phyloP scores from a whole-genome alignment of 495 filamentous ascomycete genomes.

The Trichoderma reesei region DNA sequence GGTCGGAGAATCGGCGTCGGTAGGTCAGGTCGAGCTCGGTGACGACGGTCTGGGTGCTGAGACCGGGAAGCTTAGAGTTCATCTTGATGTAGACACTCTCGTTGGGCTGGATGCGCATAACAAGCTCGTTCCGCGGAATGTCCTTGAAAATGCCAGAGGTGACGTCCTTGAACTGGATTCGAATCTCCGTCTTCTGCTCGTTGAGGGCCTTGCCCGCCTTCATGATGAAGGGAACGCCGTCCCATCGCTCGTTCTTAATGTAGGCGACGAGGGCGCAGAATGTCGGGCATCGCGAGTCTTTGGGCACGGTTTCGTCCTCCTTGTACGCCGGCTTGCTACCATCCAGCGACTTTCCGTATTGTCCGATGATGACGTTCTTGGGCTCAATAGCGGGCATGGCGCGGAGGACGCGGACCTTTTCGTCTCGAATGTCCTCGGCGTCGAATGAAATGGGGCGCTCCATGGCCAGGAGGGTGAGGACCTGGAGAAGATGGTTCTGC shows the following conservation, averaged over 20 bases:
- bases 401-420: constrained; percentile 94
- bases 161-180: constrained; percentile 98
- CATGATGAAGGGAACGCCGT: constrained; percentile 97
- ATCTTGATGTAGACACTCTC: constrained; percentile 99
- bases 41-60: constrained; percentile 99
- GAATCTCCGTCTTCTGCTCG: constrained; percentile 99
- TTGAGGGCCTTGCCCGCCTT: constrained; percentile 99
- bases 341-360: constrained; percentile 94
- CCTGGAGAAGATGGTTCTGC: constrained; percentile 94
- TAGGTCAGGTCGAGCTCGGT: constrained; percentile 99
- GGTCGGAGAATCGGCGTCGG: constrained; percentile 93
- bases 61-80: constrained; percentile 97
- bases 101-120: constrained; percentile 98
- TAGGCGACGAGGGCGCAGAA: constrained; percentile 95
- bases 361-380: constrained; percentile 99
- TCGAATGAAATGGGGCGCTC: constrained; percentile 98
- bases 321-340: constrained; percentile 97
- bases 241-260: constrained; percentile 99
- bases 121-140: constrained; percentile 97
- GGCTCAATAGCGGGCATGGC: constrained; percentile 93
- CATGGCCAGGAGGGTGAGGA: constrained; percentile 94
- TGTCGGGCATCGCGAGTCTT: constrained; percentile 93
- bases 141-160: constrained; percentile 99
- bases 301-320: constrained; percentile 97
- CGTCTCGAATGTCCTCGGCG: constrained; percentile 95